Evolutionary conservation across 371 early-diverging fungal species (phyloP), one percentile per base, ranked within the genome.

Genomic region (Syncephalastrum racemosum): DNA sequence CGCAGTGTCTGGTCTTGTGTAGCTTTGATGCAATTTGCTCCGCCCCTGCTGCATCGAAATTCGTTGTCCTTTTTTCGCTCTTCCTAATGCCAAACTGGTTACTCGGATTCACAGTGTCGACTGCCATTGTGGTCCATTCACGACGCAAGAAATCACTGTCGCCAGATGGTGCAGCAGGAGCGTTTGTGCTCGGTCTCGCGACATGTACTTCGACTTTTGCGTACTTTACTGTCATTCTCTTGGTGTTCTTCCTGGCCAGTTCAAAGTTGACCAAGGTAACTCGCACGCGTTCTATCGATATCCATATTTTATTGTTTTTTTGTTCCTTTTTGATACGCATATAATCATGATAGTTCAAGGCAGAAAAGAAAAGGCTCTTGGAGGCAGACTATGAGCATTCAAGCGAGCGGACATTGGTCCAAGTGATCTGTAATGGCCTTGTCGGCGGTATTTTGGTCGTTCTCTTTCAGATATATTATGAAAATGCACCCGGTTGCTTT

Each of bases 401-500:
- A 0, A 68, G 66, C 36, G 73, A 76, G 46, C 58, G 96, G 10
- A 87, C 84, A 36, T 77, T 81, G 24, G 76, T 73, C 16, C 96
- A 95, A 70, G 96, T 93, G 1, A 71, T 90, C 22, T 89, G 89
- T 42, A 95, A 93, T 59, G 92, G 90, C 6, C 68, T 91, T 5
- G 67, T 81, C 0, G 94, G 91, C 10, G 71, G 80, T 4, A 58
- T 92, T n/a, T 79, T 86, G 2, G 68, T 87, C n/a, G 22, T 73
- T 2, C 80, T 87, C 7, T 75, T 67, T 36, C 78, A 83, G 77
- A 44, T 79, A 55, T 60, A 53, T 47, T 59, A 81, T 69, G 68
- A 81, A 60, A 51, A 54, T n/a, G 42, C 57, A 18, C 46, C 62
- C 10, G 23, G 63, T 2, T 69, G 74, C 24, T 73, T 59, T 52